A percentile compares a stretch with the other conserved stretches of the same genome.
These are phyloP conservation scores for Penicillium crystallinum DNA, from an alignment of 495 filamentous ascomycete genomes.

Conservation along the genomic window DNA sequence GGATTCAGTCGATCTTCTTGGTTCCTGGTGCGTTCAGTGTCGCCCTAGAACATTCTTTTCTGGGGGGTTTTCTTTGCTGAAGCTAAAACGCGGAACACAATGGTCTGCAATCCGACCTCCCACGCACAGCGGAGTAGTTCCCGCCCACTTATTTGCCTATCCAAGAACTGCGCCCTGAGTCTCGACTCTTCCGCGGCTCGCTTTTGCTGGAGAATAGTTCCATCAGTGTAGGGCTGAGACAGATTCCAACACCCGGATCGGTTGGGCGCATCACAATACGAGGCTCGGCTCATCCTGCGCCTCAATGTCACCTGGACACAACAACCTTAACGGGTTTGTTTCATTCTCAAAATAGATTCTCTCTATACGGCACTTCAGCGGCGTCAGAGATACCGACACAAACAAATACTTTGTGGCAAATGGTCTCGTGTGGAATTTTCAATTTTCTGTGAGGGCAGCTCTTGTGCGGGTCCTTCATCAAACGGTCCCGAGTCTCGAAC, in stretches of 20 bases:
- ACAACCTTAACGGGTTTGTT: background rate
- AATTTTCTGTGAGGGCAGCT: background rate
- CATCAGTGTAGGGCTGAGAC: too few relatives aligned
- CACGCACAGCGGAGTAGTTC: too few relatives aligned
- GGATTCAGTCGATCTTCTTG: background rate
- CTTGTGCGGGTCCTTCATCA: background rate
- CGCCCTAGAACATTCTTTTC: background rate
- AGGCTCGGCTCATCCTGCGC: slow-evolving; percentile 15
- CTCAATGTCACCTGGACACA: background rate
- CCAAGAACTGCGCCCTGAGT: background rate
- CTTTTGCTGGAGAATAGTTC: too few relatives aligned
- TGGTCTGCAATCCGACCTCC: too few relatives aligned
- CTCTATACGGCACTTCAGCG: background rate
- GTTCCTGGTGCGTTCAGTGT: background rate
- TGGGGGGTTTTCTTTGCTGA: background rate
- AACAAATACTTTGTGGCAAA: background rate
- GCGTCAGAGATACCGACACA: background rate
- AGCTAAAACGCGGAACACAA: too few relatives aligned
- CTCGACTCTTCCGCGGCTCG: background rate
- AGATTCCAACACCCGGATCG: background rate
- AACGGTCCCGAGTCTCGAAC: background rate
- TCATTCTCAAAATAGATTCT: slow-evolving; percentile 2
- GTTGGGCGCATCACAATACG: slow-evolving; percentile 2
- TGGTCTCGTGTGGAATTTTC: background rate
- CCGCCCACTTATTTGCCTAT: too few relatives aligned